Percentiles rank a stretch among this genome's conserved stretches.
Evolutionary conservation across 192 early-diverging fungal species (phyloP).

Genomic region (Coemansia sp.): DNA sequence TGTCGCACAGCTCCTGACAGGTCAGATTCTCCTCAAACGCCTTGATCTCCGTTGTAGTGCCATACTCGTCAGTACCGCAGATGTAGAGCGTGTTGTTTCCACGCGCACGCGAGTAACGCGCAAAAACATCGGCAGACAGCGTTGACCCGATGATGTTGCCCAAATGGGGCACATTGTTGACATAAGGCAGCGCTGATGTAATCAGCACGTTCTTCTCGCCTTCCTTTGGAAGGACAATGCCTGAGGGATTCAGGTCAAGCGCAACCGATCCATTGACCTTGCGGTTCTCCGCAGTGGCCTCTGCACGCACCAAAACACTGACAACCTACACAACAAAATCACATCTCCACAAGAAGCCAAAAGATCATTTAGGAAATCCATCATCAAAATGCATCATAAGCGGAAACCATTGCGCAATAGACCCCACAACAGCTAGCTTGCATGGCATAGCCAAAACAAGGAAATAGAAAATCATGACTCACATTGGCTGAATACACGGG

Average conservation of each 20-base stretch:
- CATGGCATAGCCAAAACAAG: neutral
- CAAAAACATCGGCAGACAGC: conserved; percentile 95
- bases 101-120: conserved; percentile 88
- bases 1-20: conserved; percentile 94
- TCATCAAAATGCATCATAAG: neutral
- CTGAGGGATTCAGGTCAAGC: conserved; percentile 29
- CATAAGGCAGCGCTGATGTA: conserved; percentile 95
- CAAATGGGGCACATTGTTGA: conserved; percentile 98
- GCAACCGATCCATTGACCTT: conserved; percentile 28
- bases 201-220: conserved; percentile 85
- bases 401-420: conserved; percentile 10
- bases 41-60: conserved; percentile 98
- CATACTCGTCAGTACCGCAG: conserved; percentile 99
- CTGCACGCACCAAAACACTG: conserved; percentile 50
- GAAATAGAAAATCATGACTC: conserved; percentile 31
- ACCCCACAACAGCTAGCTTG: no score
- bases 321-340: conserved; percentile 28
- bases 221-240: conserved; percentile 34
- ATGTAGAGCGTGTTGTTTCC: conserved; percentile 90
- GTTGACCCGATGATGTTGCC: conserved; percentile 99
- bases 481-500: conserved; percentile 35
- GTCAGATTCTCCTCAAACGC: conserved; percentile 88
- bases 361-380: no score
- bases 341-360: neutral
- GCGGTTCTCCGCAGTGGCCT: conserved; percentile 50